phyloP scores from a whole-genome alignment of 306 rosid species.

The Styphnolobium japonicum region DNA sequence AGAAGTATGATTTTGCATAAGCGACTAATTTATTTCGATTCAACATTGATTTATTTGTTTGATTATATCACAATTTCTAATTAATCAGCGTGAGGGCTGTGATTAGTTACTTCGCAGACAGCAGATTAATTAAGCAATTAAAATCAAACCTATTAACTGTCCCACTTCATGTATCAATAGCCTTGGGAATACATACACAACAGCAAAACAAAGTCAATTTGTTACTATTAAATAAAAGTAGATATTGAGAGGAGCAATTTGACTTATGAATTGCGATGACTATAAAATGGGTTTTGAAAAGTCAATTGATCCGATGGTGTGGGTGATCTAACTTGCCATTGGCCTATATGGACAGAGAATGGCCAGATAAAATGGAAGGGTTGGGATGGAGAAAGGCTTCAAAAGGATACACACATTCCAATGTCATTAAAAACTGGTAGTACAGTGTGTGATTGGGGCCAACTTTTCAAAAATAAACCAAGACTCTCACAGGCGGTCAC shows the following conservation, averaged over 20 bases:
- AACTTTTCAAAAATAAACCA: neutral
- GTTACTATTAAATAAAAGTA: neutral
- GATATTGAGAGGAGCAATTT: constrained; percentile 4
- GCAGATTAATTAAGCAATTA: neutral
- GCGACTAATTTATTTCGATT: neutral
- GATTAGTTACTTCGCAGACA: neutral
- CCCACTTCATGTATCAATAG: neutral
- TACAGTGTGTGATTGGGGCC: neutral
- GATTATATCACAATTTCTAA: neutral
- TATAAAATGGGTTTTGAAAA: neutral
- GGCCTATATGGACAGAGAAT: neutral
- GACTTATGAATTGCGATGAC: constrained; percentile 5
- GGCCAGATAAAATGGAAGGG: neutral
- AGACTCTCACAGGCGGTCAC: constrained; percentile 43
- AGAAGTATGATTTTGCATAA: neutral
- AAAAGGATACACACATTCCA: constrained; percentile 18
- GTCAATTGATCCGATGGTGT: constrained; percentile 41
- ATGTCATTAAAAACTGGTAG: constrained; percentile 3
- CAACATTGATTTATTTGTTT: neutral
- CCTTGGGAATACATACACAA: constrained; percentile 25
- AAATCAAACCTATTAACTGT: neutral
- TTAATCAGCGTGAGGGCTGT: neutral
- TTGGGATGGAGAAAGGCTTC: neutral
- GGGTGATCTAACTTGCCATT: constrained; percentile 57
- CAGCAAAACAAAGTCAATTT: neutral